Percentiles rank a stretch among this genome's conserved stretches.
Evolutionary conservation across 148 eudicot genomes (phyloP).

Genomic region (Rhododendron mucronatum): DNA sequence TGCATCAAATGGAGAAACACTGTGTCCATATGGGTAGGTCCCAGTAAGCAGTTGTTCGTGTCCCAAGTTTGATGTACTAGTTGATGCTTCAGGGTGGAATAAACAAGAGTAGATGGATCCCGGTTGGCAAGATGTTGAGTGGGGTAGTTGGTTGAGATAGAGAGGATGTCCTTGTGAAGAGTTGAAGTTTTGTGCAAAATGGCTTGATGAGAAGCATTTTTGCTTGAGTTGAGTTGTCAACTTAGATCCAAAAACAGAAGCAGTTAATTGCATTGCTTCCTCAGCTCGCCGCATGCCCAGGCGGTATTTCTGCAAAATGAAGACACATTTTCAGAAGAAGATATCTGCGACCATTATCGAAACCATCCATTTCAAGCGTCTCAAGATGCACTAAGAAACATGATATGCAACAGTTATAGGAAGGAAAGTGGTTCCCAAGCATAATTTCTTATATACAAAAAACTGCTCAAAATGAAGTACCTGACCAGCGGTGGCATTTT

Average conservation of each 20-base stretch:
- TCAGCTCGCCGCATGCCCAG: slow-evolving; percentile 16
- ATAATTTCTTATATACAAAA: background rate
- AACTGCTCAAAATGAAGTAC: background rate
- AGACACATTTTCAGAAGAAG: background rate
- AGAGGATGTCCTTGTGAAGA: background rate
- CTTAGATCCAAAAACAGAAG: background rate
- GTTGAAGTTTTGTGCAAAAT: background rate
- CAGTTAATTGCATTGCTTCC: slow-evolving; percentile 1
- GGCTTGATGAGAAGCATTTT: slow-evolving; percentile 7
- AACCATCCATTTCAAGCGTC: background rate
- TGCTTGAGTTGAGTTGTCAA: background rate
- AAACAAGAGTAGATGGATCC: background rate
- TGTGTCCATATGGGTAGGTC: background rate
- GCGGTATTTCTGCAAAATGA: slow-evolving; percentile 31
- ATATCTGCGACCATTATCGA: background rate
- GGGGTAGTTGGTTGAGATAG: background rate
- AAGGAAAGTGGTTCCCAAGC: background rate
- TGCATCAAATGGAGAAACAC: background rate
- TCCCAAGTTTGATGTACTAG: slow-evolving; percentile 8
- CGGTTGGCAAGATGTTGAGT: background rate
- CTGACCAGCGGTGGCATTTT: background rate
- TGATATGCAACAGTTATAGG: background rate
- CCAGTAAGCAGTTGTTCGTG: background rate
- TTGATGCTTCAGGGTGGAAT: background rate
- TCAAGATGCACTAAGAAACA: background rate